Evolutionary conservation across 768 basidiomycete genomes (phyloP).

Genomic region (Tricholoma saponaceum): DNA sequence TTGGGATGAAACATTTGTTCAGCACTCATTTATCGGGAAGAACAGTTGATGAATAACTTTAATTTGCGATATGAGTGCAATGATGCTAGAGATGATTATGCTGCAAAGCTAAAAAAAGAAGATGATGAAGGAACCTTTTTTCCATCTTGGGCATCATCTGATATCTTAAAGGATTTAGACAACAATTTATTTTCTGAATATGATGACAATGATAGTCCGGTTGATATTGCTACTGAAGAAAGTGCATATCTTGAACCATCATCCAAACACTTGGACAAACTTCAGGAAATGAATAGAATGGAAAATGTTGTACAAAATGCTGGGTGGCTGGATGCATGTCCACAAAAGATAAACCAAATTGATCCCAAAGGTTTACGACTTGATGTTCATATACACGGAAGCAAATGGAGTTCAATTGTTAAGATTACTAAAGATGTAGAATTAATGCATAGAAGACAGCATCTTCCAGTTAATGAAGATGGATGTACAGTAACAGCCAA

Average conservation of each 20-base stretch:
- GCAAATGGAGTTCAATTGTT: background rate
- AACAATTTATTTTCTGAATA: background rate
- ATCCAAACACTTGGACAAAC: background rate
- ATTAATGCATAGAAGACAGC: background rate
- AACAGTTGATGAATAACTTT: slow-evolving; percentile 23
- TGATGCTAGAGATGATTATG: slow-evolving; percentile 31
- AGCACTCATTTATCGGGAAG: slow-evolving; percentile 12
- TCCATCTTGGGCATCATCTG: background rate
- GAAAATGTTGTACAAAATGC: background rate
- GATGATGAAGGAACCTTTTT: background rate
- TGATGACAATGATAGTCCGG: background rate
- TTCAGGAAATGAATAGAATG: background rate
- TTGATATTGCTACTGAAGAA: background rate
- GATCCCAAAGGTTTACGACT: background rate
- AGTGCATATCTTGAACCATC: background rate
- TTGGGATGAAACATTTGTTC: slow-evolving; percentile 23
- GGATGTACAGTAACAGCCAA: background rate
- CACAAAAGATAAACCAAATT: background rate
- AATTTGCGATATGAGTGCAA: slow-evolving; percentile 32
- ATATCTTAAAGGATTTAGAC: background rate
- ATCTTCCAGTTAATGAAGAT: background rate
- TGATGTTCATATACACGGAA: background rate
- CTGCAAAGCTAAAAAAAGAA: slow-evolving; percentile 8
- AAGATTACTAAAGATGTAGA: background rate
- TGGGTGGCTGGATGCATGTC: background rate